These are phyloP conservation scores for Emergomyces orientalis DNA, from an alignment of 2,329 filamentous ascomycete genomes.

Conservation along the genomic window DNA sequence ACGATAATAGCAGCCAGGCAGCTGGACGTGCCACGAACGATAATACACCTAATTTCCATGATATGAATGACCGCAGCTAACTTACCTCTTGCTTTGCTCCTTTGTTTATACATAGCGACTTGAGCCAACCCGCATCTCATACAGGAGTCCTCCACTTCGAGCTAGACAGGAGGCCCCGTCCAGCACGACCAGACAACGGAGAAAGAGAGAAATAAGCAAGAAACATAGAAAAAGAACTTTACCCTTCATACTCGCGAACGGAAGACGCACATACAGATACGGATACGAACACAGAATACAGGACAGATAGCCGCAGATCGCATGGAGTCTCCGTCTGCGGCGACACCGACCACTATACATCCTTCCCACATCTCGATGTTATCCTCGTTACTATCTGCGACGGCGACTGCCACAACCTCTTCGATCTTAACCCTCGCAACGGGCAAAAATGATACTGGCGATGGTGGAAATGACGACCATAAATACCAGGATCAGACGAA, in stretches of 20 bases:
- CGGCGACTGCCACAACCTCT: slow-evolving; percentile 19
- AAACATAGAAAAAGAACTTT: neutral
- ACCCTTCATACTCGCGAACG: neutral
- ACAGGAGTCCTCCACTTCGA: too few relatives aligned
- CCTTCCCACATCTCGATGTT: slow-evolving; percentile 9
- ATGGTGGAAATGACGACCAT: slow-evolving; percentile 16
- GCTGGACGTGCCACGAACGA: neutral
- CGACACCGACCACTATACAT: neutral
- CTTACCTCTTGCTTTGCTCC: neutral
- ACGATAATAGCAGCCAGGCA: neutral
- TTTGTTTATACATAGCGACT: neutral
- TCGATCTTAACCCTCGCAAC: slow-evolving; percentile 14
- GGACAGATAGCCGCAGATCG: neutral
- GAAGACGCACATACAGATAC: neutral
- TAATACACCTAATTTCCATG: neutral
- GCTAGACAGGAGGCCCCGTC: neutral
- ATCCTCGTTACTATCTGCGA: slow-evolving; percentile 20
- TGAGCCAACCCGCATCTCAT: too few relatives aligned
- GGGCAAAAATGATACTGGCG: slow-evolving; percentile 16
- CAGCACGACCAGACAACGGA: neutral
- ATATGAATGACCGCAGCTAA: neutral
- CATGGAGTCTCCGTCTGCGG: neutral
- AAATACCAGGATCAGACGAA: slow-evolving; percentile 26
- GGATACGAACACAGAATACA: neutral
- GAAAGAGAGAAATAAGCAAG: neutral